A percentile compares a stretch with the other conserved stretches of the same genome.
Conservation (phyloP, 2,329 filamentous ascomycete species). For the Emydomyces testavorans region DNA sequence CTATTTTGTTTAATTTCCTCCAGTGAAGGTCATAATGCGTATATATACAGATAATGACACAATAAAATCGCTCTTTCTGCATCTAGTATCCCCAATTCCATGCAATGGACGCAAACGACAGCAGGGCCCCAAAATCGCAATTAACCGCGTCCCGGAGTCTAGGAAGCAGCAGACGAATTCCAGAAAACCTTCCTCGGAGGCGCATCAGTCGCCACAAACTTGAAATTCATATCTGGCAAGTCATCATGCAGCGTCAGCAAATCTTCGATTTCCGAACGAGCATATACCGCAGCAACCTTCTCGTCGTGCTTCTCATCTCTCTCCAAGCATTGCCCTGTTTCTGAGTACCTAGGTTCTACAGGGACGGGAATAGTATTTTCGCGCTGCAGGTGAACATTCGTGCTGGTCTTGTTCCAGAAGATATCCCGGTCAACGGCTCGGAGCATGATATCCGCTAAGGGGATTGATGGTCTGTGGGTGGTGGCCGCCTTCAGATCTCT, state of each 20-base stretch:
- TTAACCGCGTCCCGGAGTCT: too few relatives aligned
- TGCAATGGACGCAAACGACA: too few relatives aligned
- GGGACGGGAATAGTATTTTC: neutral
- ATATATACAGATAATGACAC: too few relatives aligned
- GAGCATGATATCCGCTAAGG: neutral
- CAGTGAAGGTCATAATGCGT: too few relatives aligned
- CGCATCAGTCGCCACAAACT: neutral
- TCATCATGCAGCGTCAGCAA: neutral
- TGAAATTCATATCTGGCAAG: neutral
- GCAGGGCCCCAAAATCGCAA: too few relatives aligned
- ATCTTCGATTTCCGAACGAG: neutral
- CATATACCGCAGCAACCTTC: neutral
- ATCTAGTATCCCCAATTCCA: too few relatives aligned
- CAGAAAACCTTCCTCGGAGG: neutral
- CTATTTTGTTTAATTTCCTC: too few relatives aligned
- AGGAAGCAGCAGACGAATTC: neutral
- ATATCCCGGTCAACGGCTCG: neutral
- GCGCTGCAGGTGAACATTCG: neutral
- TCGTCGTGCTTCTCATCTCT: neutral
- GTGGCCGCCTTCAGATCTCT: neutral
- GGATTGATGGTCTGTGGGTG: neutral
- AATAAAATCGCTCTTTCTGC: too few relatives aligned
- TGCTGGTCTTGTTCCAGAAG: neutral
- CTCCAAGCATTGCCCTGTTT: neutral
- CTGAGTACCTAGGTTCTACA: neutral